Evolutionary conservation across 2,329 filamentous ascomycete species (phyloP).

Genomic region (Arthroderma sp.): DNA sequence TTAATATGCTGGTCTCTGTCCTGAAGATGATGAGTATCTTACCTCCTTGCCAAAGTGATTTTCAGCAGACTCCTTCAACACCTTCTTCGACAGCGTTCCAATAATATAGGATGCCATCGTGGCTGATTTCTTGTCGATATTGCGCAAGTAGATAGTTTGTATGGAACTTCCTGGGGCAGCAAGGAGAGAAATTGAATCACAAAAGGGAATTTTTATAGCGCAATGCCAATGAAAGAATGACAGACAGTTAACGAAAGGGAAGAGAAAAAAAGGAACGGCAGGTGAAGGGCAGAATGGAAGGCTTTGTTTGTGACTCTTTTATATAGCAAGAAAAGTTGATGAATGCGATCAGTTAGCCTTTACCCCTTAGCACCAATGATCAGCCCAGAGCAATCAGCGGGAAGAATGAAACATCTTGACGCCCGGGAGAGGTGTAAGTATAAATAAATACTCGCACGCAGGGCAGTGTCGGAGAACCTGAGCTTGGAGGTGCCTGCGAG

Average conservation of each 20-base stretch:
- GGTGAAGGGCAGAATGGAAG: neutral
- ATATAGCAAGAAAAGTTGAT: neutral
- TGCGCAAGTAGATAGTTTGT: neutral
- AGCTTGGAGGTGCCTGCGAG: neutral
- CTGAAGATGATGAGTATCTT: slow-evolving; percentile 6
- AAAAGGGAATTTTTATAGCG: neutral
- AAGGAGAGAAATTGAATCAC: neutral
- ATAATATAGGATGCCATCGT: slow-evolving; percentile 17
- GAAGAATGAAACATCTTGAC: neutral
- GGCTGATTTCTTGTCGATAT: neutral
- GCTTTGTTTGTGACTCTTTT: neutral
- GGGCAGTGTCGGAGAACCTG: slow-evolving; percentile 2
- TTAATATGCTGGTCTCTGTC: neutral
- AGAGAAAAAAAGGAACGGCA: slow-evolving; percentile 9
- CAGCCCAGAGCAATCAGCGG: neutral
- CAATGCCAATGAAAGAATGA: neutral
- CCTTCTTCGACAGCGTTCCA: slow-evolving; percentile 23
- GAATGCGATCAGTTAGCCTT: neutral
- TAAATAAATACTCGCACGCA: neutral
- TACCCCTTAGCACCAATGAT: neutral
- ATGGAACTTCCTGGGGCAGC: neutral
- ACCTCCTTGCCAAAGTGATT: slow-evolving; percentile 35
- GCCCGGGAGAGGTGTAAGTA: neutral
- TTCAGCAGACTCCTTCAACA: slow-evolving; percentile 28
- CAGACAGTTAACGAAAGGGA: neutral